Conservation (phyloP, 2,329 filamentous ascomycete species). For the Penicillium brevicompactum region DNA sequence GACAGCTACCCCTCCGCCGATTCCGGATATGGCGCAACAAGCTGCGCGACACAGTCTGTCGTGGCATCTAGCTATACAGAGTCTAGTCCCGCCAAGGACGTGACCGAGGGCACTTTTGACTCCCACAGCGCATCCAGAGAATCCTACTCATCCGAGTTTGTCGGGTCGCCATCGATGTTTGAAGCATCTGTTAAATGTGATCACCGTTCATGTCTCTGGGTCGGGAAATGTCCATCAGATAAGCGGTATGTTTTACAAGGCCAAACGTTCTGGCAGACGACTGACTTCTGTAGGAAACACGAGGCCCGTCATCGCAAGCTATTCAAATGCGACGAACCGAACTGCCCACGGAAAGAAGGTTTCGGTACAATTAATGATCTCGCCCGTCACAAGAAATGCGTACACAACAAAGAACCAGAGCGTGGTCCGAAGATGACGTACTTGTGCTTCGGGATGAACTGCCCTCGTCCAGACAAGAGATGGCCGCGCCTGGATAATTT, state of each 20-base stretch:
- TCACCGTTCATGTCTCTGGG: constrained; percentile 34
- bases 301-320: constrained; percentile 69
- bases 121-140: constrained; percentile 9
- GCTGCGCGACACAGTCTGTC: constrained; percentile 31
- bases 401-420: constrained; percentile 59
- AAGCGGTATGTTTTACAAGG: constrained; percentile 34
- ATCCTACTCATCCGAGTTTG: constrained; percentile 34
- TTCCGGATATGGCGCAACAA: constrained; percentile 40
- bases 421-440: constrained; percentile 56
- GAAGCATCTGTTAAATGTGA: constrained; percentile 32
- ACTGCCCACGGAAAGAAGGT: constrained; percentile 63
- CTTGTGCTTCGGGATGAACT: constrained; percentile 61
- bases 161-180: constrained; percentile 57
- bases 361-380: constrained; percentile 83
- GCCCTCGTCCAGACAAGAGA: constrained; percentile 63
- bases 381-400: constrained; percentile 73
- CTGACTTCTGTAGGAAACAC: constrained; percentile 66
- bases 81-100: constrained; percentile 28
- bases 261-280: background rate
- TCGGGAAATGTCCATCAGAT: constrained; percentile 44
- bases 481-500: constrained; percentile 90
- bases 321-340: constrained; percentile 60
- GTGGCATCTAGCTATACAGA: constrained; percentile 33
- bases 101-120: constrained; percentile 20
- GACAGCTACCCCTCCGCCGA: constrained; percentile 33